Base-by-base conservation (phyloP, 108 stramenopile genomes). In the Conticribra guillardii region DNA sequence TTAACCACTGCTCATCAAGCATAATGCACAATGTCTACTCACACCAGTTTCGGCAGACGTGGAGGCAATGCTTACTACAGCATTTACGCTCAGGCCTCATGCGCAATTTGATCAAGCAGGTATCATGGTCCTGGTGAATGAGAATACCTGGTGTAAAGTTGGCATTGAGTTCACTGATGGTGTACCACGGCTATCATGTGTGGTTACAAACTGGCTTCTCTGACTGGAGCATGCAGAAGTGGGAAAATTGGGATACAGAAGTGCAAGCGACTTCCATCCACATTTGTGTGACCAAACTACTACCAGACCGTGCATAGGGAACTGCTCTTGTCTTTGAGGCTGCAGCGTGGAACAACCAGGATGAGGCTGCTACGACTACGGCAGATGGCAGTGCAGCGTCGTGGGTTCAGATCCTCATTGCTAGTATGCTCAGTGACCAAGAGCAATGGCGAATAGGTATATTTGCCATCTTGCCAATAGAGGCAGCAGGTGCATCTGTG, bases 1-100 rank as follows among this genome's bases (percentile, higher is more conserved):
- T 73, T 86, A 93, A 57, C 86, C 84, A 14, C 61, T 86, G 23
- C 41, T 97, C 27, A 86, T 96, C 55, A 79, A 85, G 22, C 75
- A 80, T 61, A 79, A 84, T 32, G 83, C 65, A 18, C 47, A 65
- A 2, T 67, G 66, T 30, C 48, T 79, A 14, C 67, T 71, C 23
- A 19, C 63, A 11, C 29, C 41, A 2, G 54, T 79, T 19, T 11
- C 49, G 2, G 8, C 34, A 4, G 65, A 34, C 18, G 30, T 30
- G 49, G 30, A 73, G 37, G 48, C 55, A 1, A 77, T 60, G 57
- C 33, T 79, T 2, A 50, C 72, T 52, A 76, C 83, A 16, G 44
- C 52, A 7, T 77, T 84, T 29, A 47, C 60, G 26, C 45, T 84
- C n/a, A 41, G 32, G 0, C 73, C 83, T 5, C 64, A 50, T 2